phyloP scores from a whole-genome alignment of 2,329 filamentous ascomycete genomes.

The Colletotrichum chlorophyti region DNA sequence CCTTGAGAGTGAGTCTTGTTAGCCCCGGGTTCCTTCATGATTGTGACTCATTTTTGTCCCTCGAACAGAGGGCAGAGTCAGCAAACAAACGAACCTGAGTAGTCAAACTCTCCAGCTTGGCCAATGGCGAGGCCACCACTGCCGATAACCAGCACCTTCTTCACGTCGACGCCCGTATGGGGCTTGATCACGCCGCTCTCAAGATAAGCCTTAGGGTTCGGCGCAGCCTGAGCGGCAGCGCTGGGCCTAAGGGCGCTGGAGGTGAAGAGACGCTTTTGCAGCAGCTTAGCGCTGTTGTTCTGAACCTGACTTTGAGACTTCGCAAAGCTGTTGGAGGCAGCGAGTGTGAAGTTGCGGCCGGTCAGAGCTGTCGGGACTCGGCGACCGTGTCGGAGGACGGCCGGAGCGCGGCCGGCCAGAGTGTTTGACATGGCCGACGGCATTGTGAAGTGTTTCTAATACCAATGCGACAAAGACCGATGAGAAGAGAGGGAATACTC shows the following conservation, averaged over 20 bases:
- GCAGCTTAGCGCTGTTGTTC: slow-evolving; percentile 37
- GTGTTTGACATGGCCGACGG: slow-evolving; percentile 46
- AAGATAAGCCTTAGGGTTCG: slow-evolving; percentile 85
- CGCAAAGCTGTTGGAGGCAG: slow-evolving; percentile 41
- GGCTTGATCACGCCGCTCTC: slow-evolving; percentile 87
- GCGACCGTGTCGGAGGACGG: slow-evolving; percentile 62
- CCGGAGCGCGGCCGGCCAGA: slow-evolving; percentile 64
- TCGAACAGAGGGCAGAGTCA: not conserved
- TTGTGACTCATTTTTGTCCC: slow-evolving; percentile 22
- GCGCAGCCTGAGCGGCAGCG: slow-evolving; percentile 70
- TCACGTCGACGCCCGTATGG: slow-evolving; percentile 82
- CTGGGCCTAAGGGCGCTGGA: slow-evolving; percentile 50
- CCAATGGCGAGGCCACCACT: slow-evolving; percentile 96
- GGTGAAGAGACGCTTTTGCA: slow-evolving; percentile 57
- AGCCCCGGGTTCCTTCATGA: slow-evolving; percentile 1
- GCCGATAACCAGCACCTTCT: slow-evolving; percentile 96
- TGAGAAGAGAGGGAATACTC: slow-evolving; percentile 7
- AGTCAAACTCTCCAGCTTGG: slow-evolving; percentile 98
- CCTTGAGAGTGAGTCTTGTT: slow-evolving; percentile 58
- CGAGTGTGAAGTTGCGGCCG: slow-evolving; percentile 50
- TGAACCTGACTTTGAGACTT: slow-evolving; percentile 41
- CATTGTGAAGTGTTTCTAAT: slow-evolving; percentile 37
- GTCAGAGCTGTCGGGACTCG: slow-evolving; percentile 53
- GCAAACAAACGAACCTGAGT: slow-evolving; percentile 77
- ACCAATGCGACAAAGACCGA: slow-evolving; percentile 18